A percentile compares a stretch with the other conserved stretches of the same genome.
These are phyloP conservation scores for Pezicula radicicola DNA, from an alignment of 2,329 filamentous ascomycete genomes.

Conservation along the genomic window DNA sequence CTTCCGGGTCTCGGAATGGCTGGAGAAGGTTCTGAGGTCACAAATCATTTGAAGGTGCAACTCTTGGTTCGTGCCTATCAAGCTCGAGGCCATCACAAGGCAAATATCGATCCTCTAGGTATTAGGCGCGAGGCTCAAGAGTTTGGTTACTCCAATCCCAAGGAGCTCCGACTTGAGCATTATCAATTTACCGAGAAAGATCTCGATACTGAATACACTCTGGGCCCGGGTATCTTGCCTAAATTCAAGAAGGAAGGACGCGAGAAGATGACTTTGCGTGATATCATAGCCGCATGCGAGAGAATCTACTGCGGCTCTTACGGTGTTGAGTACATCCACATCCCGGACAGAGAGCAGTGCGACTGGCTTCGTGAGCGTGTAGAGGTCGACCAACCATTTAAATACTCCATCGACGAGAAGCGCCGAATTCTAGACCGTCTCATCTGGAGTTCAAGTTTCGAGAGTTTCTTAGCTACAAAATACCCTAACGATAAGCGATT, in stretches of 20 bases:
- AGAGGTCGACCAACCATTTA: slow-evolving; percentile 92
- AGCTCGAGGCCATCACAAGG: slow-evolving; percentile 96
- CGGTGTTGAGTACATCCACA: slow-evolving; percentile 98
- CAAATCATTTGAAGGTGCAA: slow-evolving; percentile 97
- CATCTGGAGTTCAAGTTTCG: slow-evolving; percentile 98
- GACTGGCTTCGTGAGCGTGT: slow-evolving; percentile 96
- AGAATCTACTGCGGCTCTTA: slow-evolving; percentile 97
- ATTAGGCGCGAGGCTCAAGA: slow-evolving; percentile 84
- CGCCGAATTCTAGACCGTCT: slow-evolving; percentile 93
- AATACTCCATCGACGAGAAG: slow-evolving; percentile 98
- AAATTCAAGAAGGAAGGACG: slow-evolving; percentile 85
- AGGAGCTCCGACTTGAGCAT: slow-evolving; percentile 88
- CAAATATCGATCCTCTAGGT: slow-evolving; percentile 91
- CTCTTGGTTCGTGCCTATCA: slow-evolving; percentile 96
- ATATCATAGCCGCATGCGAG: slow-evolving; percentile 92
- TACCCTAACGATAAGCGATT: slow-evolving; percentile 99
- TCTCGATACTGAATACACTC: slow-evolving; percentile 83
- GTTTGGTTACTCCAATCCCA: slow-evolving; percentile 83
- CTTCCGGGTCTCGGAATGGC: slow-evolving; percentile 67
- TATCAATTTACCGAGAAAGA: slow-evolving; percentile 96
- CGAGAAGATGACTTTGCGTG: slow-evolving; percentile 94
- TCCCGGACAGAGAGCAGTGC: slow-evolving; percentile 94
- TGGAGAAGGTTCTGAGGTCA: slow-evolving; percentile 75
- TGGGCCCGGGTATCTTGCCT: slow-evolving; percentile 92
- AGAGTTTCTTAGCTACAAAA: slow-evolving; percentile 91